Percentiles rank a stretch among this genome's conserved stretches.
Evolutionary conservation across 495 filamentous ascomycete genomes (phyloP).

Genomic region (Neurospora intermedia): DNA sequence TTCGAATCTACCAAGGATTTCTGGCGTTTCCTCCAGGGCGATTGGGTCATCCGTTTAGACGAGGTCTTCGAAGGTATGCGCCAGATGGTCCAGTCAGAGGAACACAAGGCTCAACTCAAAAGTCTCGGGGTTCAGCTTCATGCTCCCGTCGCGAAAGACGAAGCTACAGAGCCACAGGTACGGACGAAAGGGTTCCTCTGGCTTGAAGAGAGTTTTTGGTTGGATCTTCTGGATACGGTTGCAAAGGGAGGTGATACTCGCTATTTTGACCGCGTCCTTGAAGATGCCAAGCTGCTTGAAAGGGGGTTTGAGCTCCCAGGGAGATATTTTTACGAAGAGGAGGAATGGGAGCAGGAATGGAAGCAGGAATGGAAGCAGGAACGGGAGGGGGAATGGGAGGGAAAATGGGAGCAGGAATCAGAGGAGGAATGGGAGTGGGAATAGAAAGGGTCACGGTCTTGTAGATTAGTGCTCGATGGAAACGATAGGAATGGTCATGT

Average conservation of each 20-base stretch:
- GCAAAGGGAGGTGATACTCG: not conserved
- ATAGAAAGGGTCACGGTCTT: not conserved
- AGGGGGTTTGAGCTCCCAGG: no score
- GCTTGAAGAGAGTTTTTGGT: not conserved
- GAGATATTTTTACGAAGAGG: not conserved
- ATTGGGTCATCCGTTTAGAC: not conserved
- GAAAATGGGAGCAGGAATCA: no score
- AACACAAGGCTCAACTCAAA: fast-evolving
- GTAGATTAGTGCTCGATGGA: not conserved
- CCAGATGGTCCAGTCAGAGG: not conserved
- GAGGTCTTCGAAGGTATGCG: not conserved
- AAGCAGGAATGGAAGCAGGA: no score
- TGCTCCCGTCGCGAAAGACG: not conserved
- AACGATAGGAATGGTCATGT: not conserved
- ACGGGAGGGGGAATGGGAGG: not conserved
- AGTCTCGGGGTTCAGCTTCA: not conserved
- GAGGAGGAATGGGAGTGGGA: not conserved
- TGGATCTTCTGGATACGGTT: not conserved
- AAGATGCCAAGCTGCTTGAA: not conserved
- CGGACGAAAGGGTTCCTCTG: not conserved
- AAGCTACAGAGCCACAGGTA: not conserved
- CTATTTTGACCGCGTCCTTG: not conserved
- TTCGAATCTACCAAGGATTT: not conserved
- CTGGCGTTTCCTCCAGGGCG: not conserved
- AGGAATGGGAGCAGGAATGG: not conserved